A percentile compares a stretch with the other conserved stretches of the same genome.
Conservation (phyloP, 441 rosid species). For the Raphanus hybrid region DNA sequence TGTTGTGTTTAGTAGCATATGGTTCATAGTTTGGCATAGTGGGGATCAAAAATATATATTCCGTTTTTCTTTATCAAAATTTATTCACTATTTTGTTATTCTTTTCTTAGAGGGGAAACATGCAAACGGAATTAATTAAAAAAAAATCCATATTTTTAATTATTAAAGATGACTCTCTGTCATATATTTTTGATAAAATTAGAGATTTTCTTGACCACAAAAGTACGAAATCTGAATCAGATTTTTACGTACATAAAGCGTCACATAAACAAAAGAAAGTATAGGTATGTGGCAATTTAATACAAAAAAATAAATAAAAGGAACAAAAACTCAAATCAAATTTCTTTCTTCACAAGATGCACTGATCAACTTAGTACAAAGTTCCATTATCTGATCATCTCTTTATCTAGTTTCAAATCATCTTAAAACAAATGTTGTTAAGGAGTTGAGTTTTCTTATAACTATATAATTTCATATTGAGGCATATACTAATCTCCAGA, state of each 20-base stretch:
- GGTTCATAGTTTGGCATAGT: conserved; percentile 14
- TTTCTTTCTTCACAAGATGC: conserved; percentile 9
- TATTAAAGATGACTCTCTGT: conserved; percentile 3
- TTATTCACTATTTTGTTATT: conserved; percentile 12
- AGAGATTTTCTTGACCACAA: conserved; percentile 22
- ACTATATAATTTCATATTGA: background rate
- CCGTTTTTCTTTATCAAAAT: background rate
- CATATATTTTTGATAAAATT: background rate
- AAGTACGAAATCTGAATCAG: conserved; percentile 25
- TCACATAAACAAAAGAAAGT: conserved; percentile 29
- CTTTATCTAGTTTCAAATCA: background rate
- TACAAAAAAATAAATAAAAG: background rate
- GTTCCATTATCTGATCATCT: conserved; percentile 1
- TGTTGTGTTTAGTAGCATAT: background rate
- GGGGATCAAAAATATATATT: background rate
- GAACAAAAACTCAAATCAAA: conserved; percentile 22
- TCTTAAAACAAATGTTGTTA: background rate
- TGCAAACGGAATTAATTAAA: background rate
- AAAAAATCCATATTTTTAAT: background rate
- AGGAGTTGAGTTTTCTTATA: background rate
- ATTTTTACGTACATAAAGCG: conserved; percentile 32
- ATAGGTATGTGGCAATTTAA: conserved; percentile 23
- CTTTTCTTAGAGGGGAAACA: background rate
- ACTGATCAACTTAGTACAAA: conserved; percentile 19
- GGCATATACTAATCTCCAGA: background rate